Evolutionary conservation across 1,284 basidiomycete species (phyloP).

Genomic region (Cryptococcus sp.): DNA sequence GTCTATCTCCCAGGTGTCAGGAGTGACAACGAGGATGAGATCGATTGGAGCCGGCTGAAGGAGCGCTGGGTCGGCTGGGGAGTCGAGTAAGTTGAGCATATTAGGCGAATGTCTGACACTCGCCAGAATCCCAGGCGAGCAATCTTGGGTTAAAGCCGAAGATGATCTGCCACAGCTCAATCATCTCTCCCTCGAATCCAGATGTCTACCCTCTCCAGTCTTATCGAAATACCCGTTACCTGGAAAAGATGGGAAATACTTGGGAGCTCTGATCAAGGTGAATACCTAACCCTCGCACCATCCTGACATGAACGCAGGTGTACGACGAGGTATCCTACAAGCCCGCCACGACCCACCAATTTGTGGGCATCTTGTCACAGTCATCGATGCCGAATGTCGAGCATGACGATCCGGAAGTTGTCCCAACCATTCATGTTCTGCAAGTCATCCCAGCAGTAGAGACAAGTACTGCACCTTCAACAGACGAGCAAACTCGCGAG

Average conservation of each 20-base stretch:
- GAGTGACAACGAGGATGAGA: slow-evolving; percentile 2
- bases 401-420: slow-evolving; percentile 32
- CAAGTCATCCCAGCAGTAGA: neutral
- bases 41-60: slow-evolving; percentile 42
- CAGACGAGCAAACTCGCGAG: slow-evolving; percentile 17
- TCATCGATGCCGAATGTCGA: slow-evolving; percentile 40
- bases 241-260: slow-evolving; percentile 24
- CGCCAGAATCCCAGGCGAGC: slow-evolving; percentile 45
- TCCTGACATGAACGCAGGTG: slow-evolving; percentile 2
- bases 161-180: slow-evolving; percentile 5
- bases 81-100: slow-evolving; percentile 44
- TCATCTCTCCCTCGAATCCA: neutral
- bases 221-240: slow-evolving; percentile 43
- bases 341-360: slow-evolving; percentile 43
- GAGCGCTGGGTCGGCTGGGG: slow-evolving; percentile 54
- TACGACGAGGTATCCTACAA: slow-evolving; percentile 45
- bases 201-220: slow-evolving; percentile 20
- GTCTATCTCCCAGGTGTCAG: slow-evolving; percentile 43
- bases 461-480: neutral
- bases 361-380: slow-evolving; percentile 45
- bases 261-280: slow-evolving; percentile 51
- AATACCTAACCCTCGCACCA: neutral
- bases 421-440: slow-evolving; percentile 49
- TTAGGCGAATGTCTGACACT: slow-evolving; percentile 3
- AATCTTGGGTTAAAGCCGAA: slow-evolving; percentile 30